Percentiles rank a stretch among this genome's conserved stretches.
phyloP scores from a whole-genome alignment of 2,329 filamentous ascomycete species.

The Acrocalymma vagum region DNA sequence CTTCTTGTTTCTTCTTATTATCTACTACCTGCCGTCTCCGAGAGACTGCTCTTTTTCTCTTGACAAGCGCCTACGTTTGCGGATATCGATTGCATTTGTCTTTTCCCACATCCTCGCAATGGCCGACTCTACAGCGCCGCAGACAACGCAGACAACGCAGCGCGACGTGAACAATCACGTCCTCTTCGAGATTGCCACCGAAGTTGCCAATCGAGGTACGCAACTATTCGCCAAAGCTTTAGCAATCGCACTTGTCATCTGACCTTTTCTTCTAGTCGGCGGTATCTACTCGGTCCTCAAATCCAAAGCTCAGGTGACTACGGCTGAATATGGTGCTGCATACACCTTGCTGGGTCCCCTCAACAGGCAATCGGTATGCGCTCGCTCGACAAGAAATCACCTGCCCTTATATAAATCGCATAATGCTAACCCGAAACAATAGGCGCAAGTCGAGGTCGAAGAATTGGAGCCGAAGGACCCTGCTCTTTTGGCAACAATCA shows the following conservation, averaged over 20 bases:
- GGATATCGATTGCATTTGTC: too few species aligned
- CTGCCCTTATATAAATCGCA: too few species aligned
- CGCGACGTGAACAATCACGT: constrained; percentile 92
- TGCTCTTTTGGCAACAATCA: constrained; percentile 81
- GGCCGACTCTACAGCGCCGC: too few species aligned
- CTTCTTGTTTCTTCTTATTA: constrained; percentile 16
- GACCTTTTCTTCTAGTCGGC: constrained; percentile 70
- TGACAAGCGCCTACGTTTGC: too few species aligned
- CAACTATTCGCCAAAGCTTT: constrained; percentile 14
- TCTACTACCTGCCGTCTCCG: too few species aligned
- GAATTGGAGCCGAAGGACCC: constrained; percentile 84
- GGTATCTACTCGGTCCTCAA: constrained; percentile 99
- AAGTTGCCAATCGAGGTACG: constrained; percentile 94
- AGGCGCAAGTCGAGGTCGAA: constrained; percentile 98
- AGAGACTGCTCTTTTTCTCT: too few species aligned
- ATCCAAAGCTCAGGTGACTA: constrained; percentile 97
- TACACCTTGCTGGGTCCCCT: constrained; percentile 96
- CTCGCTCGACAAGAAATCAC: constrained; percentile 5
- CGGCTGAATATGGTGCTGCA: constrained; percentile 96
- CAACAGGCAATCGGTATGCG: constrained; percentile 84
- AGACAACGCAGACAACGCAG: constrained; percentile 20
- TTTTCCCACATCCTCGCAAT: constrained; percentile 28
- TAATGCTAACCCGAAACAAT: constrained; percentile 29
- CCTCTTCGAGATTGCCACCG: constrained; percentile 95
- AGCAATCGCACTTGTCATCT: constrained; percentile 14